Conservation (phyloP, 1,284 basidiomycete species). For the Neolentinus lepideus region DNA sequence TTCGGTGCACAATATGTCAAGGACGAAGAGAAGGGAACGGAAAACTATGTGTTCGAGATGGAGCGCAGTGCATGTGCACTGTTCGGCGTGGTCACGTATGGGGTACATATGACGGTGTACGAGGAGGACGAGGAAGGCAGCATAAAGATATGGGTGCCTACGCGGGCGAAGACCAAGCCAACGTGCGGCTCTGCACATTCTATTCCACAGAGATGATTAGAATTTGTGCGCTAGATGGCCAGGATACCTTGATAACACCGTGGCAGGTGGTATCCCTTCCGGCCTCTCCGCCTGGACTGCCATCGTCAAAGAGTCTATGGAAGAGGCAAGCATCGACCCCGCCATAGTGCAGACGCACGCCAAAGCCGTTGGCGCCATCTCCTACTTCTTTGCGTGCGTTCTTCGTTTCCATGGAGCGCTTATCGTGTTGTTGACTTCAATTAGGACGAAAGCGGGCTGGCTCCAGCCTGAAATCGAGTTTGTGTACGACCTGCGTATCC, state of each 20-base stretch:
- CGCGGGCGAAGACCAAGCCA: conserved; percentile 78
- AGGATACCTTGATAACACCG: conserved; percentile 71
- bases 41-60: conserved; percentile 78
- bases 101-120: conserved; percentile 79
- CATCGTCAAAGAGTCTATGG: conserved; percentile 88
- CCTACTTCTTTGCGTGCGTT: conserved; percentile 59
- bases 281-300: conserved; percentile 72
- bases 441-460: conserved; percentile 65
- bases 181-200: conserved; percentile 48
- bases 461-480: conserved; percentile 85
- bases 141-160: conserved; percentile 82
- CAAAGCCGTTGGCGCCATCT: conserved; percentile 54
- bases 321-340: conserved; percentile 80
- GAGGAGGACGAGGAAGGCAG: conserved; percentile 37
- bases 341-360: conserved; percentile 51
- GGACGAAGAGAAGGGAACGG: conserved; percentile 9
- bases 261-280: conserved; percentile 73
- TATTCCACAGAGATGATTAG: conserved; percentile 1
- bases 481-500: conserved; percentile 74
- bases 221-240: conserved; percentile 48
- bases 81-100: conserved; percentile 88
- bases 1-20: conserved; percentile 37
- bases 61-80: conserved; percentile 86
- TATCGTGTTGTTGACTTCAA: conserved; percentile 13
- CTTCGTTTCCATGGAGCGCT: conserved; percentile 8